Base-by-base conservation (phyloP, 2,329 filamentous ascomycete genomes). In the Aureobasidium sp. region DNA sequence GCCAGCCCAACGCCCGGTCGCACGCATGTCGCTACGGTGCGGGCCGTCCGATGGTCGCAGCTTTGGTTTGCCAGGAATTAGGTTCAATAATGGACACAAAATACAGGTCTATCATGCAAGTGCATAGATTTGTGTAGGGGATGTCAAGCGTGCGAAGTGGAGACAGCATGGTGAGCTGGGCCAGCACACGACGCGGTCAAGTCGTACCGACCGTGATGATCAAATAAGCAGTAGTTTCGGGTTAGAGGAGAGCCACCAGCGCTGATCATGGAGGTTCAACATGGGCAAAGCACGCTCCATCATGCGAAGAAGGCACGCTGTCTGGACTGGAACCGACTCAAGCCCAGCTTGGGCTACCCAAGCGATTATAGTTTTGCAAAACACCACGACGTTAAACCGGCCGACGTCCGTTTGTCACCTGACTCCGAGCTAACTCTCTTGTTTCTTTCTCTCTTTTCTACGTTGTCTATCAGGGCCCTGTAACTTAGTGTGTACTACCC, bases 331-430 rank as follows among this genome's bases (percentile, higher is more conserved):
- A 37, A 57, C 41, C 41, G 53, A 42, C 53, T 47, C 46, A 29
- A 47, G 53, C 53, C 32, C 20, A 20, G 20, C 20, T 20, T 20
- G 20, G 20, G 20, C 20, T 20, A 20, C 20, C 20, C 41, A 42
- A 41, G 41, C 32, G 27, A 48, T 59, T 59, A 59, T 59, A 59
- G 56, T 59, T 58, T 58, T 42, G 52, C 15, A 59, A 41, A 59
- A 26, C 41, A 47, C 23, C 37, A 36, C 23, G 17, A 34, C 55
- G 55, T 58, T 58, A 42, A 41, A 58, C 42, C 56, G 23, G 44
- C 56, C 42, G 56, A 23, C 42, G 23, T 59, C 41, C 39, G 52
- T 36, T 46, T 41, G 26, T 60, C 57, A 60, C 57, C 57, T 60
- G 57, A 60, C 41, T 32, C 57, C 44, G 13, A 39, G 32, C 42